Evolutionary conservation across 2,329 filamentous ascomycete species (phyloP), one percentile per base, ranked within the genome.

Genomic region (Aureobasidium lini): DNA sequence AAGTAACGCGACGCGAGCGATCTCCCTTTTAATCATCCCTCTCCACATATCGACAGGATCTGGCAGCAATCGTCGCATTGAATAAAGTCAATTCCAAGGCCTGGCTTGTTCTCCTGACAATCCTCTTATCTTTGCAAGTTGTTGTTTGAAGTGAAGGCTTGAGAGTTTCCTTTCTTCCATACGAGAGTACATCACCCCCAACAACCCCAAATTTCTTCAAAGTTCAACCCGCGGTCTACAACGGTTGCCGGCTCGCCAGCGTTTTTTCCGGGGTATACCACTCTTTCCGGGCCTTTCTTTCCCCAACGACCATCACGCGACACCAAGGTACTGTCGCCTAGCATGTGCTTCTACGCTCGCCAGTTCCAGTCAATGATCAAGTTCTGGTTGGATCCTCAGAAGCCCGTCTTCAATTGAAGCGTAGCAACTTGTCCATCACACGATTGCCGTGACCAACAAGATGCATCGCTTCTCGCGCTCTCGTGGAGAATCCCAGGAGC

Each of bases 241-340:
- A 44, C 52, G 52, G 52, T 18, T 29, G 28, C 23, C 29, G 36
- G 18, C 18, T 36, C 39, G 40, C 53, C 53, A 57, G 32, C 31
- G 36, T 31, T 39, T 40, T 47, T 57, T 36, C 34, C 39, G 54
- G 54, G 54, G 42, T 57, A 57, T 57, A 57, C 54, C 54, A 48
- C 18, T 57, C 52, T 56, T 40, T 47, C 52, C 46, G 39, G 52
- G 40, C 31, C 31, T 44, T 56, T 13, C 28, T 6, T 56, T 48
- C 54, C 53, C 54, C 54, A 57, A 57, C 53, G 34, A 46, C 18
- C 52, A 48, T 48, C 54, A 57, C 54, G 54, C 54, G 54, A 57
- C 54, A 57, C 23, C 42, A 48, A 57, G 8, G 8, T 31, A 43
- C 34, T 48, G 43, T 48, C 54, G 43, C 43, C 43, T 47, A 57